Percentiles rank a stretch among this genome's conserved stretches.
Evolutionary conservation across 129 eudicot genomes (phyloP).

Genomic region (Escallonia rubra): DNA sequence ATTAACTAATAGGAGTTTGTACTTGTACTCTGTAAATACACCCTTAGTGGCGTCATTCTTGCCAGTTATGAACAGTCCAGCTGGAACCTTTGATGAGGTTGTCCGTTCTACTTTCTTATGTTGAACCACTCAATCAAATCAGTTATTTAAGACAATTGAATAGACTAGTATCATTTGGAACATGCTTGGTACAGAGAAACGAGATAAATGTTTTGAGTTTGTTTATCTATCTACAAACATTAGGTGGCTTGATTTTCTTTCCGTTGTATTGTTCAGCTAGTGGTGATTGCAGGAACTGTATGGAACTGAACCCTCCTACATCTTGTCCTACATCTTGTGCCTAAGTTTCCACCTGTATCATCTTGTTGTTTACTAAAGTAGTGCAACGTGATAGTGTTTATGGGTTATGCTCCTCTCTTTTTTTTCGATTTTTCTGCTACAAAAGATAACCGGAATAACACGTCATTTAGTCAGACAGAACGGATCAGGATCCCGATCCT

Average conservation of each 20-base stretch:
- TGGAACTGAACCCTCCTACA: constrained; percentile 97
- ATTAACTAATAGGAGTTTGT: constrained; percentile 14
- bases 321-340: constrained; percentile 59
- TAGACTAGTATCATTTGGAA: too few species aligned
- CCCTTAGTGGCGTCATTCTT: constrained; percentile 93
- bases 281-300: constrained; percentile 87
- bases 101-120: constrained; percentile 1
- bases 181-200: neutral
- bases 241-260: neutral
- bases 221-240: neutral
- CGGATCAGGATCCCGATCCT: too few species aligned
- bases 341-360: too few species aligned
- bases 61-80: constrained; percentile 95
- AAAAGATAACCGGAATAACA: too few species aligned
- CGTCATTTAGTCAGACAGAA: too few species aligned
- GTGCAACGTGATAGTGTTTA: too few species aligned
- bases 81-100: constrained; percentile 94
- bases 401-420: too few species aligned
- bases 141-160: too few species aligned
- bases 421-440: too few species aligned
- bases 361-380: too few species aligned
- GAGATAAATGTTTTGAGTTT: constrained; percentile 1
- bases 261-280: constrained; percentile 58
- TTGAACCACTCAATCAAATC: too few species aligned
- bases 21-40: constrained; percentile 49